Conservation (phyloP, 345 rosid genomes). For the Noccaea bulbosa region DNA sequence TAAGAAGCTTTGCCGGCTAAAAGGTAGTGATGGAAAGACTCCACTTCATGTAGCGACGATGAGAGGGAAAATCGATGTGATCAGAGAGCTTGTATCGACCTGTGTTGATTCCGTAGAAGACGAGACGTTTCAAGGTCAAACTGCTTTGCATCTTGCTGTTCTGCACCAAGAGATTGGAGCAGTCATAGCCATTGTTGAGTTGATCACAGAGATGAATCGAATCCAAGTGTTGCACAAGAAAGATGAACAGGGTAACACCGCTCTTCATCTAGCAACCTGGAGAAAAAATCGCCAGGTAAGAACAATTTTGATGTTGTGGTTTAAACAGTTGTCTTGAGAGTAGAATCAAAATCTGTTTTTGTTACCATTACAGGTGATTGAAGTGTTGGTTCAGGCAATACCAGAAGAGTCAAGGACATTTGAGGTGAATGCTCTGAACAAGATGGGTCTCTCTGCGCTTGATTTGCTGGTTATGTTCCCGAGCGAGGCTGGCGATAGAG, state of each 20-base stretch:
- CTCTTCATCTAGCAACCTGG: slow-evolving; percentile 54
- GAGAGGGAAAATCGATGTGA: slow-evolving; percentile 47
- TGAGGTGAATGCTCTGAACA: slow-evolving; percentile 54
- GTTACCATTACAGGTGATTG: slow-evolving; percentile 49
- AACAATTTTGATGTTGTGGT: not conserved
- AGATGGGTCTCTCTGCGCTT: slow-evolving; percentile 53
- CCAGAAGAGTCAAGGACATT: slow-evolving; percentile 29
- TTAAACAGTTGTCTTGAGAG: not conserved
- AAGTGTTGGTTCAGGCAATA: slow-evolving; percentile 45
- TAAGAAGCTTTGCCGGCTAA: slow-evolving; percentile 40
- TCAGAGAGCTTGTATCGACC: slow-evolving; percentile 45
- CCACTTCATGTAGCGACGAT: slow-evolving; percentile 50
- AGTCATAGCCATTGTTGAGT: slow-evolving; percentile 38
- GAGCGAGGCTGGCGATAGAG: slow-evolving; percentile 64
- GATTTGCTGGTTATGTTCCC: slow-evolving; percentile 55
- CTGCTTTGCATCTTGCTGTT: slow-evolving; percentile 54
- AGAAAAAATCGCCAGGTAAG: slow-evolving; percentile 49
- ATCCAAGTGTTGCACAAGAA: slow-evolving; percentile 42
- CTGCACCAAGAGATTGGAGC: slow-evolving; percentile 43
- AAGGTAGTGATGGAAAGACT: slow-evolving; percentile 48
- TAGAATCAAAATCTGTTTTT: not conserved
- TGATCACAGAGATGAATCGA: slow-evolving; percentile 44
- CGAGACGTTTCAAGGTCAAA: slow-evolving; percentile 47
- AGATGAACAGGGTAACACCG: slow-evolving; percentile 52
- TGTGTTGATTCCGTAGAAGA: slow-evolving; percentile 49